phyloP scores from a whole-genome alignment of 257 asterid species.

The Dorcoceras hygrometricum region DNA sequence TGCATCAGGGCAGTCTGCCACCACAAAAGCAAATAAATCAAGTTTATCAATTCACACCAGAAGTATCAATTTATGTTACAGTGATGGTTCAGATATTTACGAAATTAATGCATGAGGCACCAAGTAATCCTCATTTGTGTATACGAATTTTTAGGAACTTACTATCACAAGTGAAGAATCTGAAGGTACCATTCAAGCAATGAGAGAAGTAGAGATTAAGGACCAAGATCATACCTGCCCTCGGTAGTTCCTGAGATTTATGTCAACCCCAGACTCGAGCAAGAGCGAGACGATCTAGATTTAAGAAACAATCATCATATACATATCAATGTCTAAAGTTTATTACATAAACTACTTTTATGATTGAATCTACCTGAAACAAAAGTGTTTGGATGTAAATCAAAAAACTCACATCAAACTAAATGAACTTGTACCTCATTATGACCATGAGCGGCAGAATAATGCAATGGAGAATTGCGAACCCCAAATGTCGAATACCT shows the following conservation, averaged over 20 bases:
- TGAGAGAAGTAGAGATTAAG: neutral
- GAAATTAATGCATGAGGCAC: neutral
- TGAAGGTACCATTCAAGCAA: neutral
- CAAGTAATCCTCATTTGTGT: slow-evolving; percentile 7
- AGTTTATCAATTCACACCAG: neutral
- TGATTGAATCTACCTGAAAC: slow-evolving; percentile 15
- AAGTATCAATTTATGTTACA: neutral
- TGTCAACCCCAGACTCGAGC: slow-evolving; percentile 79
- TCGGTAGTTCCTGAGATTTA: slow-evolving; percentile 77
- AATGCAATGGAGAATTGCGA: slow-evolving; percentile 88
- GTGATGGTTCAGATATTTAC: neutral
- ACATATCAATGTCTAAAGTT: slow-evolving; percentile 19
- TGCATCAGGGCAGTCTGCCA: slow-evolving; percentile 92
- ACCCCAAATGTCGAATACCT: slow-evolving; percentile 84
- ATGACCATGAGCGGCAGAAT: slow-evolving; percentile 92
- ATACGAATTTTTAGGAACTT: neutral
- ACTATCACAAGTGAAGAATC: neutral
- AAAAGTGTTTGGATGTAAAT: neutral
- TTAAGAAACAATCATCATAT: slow-evolving; percentile 19
- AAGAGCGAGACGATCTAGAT: slow-evolving; percentile 74
- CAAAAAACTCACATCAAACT: neutral
- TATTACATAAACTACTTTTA: neutral
- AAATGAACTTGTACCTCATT: slow-evolving; percentile 56
- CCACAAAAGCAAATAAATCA: slow-evolving; percentile 19
- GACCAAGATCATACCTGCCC: slow-evolving; percentile 59